phyloP scores from a whole-genome alignment of 441 rosid species.

The Populus hybrid region DNA sequence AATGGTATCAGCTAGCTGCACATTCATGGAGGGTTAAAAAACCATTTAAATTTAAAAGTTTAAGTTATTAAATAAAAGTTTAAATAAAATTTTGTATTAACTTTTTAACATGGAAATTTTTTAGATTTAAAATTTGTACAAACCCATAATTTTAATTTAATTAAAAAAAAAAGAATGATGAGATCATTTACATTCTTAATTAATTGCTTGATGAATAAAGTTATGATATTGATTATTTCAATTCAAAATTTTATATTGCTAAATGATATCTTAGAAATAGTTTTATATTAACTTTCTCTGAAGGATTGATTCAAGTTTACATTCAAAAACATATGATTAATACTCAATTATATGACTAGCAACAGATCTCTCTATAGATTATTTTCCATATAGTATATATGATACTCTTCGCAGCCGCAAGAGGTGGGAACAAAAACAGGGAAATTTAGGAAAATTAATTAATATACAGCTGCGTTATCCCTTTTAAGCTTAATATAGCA shows the following conservation, averaged over 20 bases:
- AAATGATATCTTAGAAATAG: neutral
- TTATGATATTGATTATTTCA: no score
- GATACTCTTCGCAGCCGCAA: neutral
- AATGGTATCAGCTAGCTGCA: neutral
- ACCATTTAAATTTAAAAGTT: neutral
- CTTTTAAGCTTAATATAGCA: neutral
- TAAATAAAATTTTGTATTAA: neutral
- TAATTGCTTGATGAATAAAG: no score
- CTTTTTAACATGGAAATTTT: no score
- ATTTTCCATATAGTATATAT: neutral
- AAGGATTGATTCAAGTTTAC: neutral
- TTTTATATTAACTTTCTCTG: neutral
- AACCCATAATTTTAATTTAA: no score
- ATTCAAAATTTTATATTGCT: no score
- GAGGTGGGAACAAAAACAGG: neutral
- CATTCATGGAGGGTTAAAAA: neutral
- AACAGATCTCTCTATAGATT: neutral
- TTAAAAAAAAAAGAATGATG: no score
- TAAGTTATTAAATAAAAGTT: neutral
- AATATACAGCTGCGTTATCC: neutral
- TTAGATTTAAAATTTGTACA: no score
- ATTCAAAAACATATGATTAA: neutral
- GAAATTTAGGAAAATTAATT: neutral
- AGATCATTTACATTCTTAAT: no score
- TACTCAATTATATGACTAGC: neutral